These are phyloP conservation scores for Fusarium avenaceum DNA, from an alignment of 2,329 filamentous ascomycete species.

Conservation along the genomic window DNA sequence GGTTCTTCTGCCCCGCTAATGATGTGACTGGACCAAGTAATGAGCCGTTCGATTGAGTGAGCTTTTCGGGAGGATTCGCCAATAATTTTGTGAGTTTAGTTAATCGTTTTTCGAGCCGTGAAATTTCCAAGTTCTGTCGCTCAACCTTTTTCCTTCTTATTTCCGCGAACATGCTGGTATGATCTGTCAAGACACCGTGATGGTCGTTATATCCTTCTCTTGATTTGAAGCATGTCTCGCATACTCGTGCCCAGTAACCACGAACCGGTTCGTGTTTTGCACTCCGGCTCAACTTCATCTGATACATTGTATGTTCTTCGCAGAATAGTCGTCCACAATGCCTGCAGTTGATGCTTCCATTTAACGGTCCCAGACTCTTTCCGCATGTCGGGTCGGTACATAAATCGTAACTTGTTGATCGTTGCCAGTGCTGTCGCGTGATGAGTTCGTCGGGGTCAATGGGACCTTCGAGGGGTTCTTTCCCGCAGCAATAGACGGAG, in stretches of 20 bases:
- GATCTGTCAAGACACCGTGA: conserved; percentile 77
- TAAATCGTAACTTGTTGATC: conserved; percentile 76
- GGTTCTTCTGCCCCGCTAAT: conserved; percentile 77
- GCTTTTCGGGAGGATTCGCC: conserved; percentile 78
- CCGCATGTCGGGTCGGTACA: conserved; percentile 92
- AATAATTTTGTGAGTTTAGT: conserved; percentile 90
- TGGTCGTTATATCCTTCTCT: conserved; percentile 96
- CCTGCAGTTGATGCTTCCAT: conserved; percentile 91
- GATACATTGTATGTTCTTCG: conserved; percentile 98
- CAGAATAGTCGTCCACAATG: conserved; percentile 95
- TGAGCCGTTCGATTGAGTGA: conserved; percentile 63
- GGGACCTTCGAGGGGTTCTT: conserved; percentile 58
- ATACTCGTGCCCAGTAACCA: conserved; percentile 94
- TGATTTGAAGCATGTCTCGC: conserved; percentile 99
- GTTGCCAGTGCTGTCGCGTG: conserved; percentile 90
- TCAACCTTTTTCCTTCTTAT: conserved; percentile 85
- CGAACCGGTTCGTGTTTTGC: conserved; percentile 90
- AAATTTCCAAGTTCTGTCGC: conserved; percentile 87
- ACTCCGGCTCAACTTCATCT: conserved; percentile 95
- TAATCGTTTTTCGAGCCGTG: conserved; percentile 89
- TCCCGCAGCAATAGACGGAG: conserved; percentile 53
- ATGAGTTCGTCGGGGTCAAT: conserved; percentile 91
- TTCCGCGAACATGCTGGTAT: conserved; percentile 77
- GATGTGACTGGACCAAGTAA: conserved; percentile 72
- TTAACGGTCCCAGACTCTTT: conserved; percentile 81